Conservation (phyloP, 2,329 filamentous ascomycete species). For the Calonectria pauciramosa region DNA sequence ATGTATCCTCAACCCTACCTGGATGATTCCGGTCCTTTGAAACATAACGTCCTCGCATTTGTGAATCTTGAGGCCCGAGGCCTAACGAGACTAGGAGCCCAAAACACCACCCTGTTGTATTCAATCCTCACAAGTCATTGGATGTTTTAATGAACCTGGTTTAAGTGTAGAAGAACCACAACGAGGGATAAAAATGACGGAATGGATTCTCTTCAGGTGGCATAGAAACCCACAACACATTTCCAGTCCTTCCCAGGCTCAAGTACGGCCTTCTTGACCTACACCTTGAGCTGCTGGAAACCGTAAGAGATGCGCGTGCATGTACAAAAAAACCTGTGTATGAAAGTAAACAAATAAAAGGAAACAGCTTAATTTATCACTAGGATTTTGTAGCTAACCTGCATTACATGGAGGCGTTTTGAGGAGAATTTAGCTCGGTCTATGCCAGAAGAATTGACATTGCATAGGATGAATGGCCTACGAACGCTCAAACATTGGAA, state of each 20-base stretch:
- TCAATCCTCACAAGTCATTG: background rate
- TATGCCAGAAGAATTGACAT: background rate
- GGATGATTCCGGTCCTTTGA: background rate
- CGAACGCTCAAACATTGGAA: too few species aligned
- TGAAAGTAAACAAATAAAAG: background rate
- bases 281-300: background rate
- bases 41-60: background rate
- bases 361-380: background rate
- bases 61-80: background rate
- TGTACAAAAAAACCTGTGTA: background rate
- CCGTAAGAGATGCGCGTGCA: background rate
- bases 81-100: background rate
- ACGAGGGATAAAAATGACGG: accelerated
- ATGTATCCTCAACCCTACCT: background rate
- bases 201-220: background rate
- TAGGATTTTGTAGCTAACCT: background rate
- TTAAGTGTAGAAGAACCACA: background rate
- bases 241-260: background rate
- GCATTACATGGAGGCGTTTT: background rate
- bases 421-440: background rate
- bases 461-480: background rate
- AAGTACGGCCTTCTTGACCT: background rate
- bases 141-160: background rate
- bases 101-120: background rate
- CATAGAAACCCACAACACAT: background rate